Evolutionary conservation across 2,329 filamentous ascomycete species (phyloP).

Genomic region (Ophiocordyceps camponoti-saundersi): DNA sequence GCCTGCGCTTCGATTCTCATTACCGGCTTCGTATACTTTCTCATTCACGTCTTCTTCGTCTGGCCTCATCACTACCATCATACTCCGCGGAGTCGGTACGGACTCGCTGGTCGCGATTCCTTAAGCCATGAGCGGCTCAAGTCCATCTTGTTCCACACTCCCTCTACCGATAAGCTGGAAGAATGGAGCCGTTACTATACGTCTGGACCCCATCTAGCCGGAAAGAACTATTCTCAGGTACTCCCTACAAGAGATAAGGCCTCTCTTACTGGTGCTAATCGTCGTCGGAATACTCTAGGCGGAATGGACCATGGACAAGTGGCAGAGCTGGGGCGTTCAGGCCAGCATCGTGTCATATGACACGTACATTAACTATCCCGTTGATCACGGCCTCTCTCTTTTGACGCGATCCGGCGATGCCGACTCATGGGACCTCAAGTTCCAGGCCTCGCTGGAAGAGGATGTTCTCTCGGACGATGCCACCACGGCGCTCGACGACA

Average conservation of each 20-base stretch:
- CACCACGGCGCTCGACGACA: slow-evolving; percentile 52
- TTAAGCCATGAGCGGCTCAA: slow-evolving; percentile 32
- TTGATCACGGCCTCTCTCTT: slow-evolving; percentile 52
- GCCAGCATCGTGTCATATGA: slow-evolving; percentile 54
- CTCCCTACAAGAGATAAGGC: no score
- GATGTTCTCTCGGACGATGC: slow-evolving; percentile 71
- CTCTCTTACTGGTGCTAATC: background rate
- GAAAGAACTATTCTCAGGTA: slow-evolving; percentile 59
- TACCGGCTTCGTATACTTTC: slow-evolving; percentile 30
- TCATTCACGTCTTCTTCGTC: slow-evolving; percentile 27
- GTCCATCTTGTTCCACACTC: slow-evolving; percentile 39
- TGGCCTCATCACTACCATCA: slow-evolving; percentile 18
- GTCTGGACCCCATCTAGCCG: slow-evolving; percentile 56
- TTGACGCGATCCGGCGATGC: slow-evolving; percentile 26
- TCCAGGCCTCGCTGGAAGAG: slow-evolving; percentile 67
- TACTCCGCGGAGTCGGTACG: slow-evolving; percentile 12
- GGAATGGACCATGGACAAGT: slow-evolving; percentile 57
- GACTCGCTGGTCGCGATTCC: slow-evolving; percentile 9
- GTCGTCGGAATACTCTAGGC: slow-evolving; percentile 23
- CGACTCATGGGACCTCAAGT: slow-evolving; percentile 43
- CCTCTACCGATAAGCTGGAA: slow-evolving; percentile 35
- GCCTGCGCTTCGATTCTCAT: slow-evolving; percentile 36
- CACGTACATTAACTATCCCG: slow-evolving; percentile 62
- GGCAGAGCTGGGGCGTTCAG: slow-evolving; percentile 54
- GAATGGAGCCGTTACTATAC: slow-evolving; percentile 72